These are phyloP conservation scores for Aspergillus sp. DNA, from an alignment of 2,329 filamentous ascomycete species.

Conservation along the genomic window DNA sequence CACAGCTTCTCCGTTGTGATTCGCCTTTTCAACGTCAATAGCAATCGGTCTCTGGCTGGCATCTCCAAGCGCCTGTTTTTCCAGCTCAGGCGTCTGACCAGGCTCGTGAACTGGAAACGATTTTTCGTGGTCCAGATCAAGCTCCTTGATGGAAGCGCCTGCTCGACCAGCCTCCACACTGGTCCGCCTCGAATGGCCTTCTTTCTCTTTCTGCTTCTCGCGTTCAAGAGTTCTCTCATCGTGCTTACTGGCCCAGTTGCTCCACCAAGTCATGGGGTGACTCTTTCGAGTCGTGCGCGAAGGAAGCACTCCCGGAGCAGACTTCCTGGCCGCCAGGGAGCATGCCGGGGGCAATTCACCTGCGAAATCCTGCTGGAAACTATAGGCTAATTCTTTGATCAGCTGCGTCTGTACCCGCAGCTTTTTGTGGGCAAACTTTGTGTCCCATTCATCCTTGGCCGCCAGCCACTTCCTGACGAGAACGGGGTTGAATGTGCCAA, in stretches of 20 bases:
- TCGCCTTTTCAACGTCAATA: slow-evolving; percentile 1
- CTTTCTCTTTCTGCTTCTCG: slow-evolving; percentile 25
- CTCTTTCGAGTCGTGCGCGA: slow-evolving; percentile 51
- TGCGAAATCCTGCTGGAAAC: slow-evolving; percentile 65
- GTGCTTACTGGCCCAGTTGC: slow-evolving; percentile 82
- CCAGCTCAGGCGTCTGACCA: neutral
- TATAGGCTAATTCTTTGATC: slow-evolving; percentile 67
- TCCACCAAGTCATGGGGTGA: slow-evolving; percentile 79
- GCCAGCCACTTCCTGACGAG: slow-evolving; percentile 82
- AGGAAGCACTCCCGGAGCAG: slow-evolving; percentile 29
- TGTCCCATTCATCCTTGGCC: slow-evolving; percentile 70
- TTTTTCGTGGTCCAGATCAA: neutral
- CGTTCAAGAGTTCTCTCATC: slow-evolving; percentile 67
- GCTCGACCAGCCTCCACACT: slow-evolving; percentile 28
- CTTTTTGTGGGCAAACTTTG: slow-evolving; percentile 66
- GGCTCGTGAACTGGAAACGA: slow-evolving; percentile 1
- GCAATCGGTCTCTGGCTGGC: neutral
- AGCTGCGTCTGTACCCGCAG: slow-evolving; percentile 70
- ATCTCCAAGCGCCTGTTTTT: neutral
- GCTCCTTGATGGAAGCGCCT: slow-evolving; percentile 19
- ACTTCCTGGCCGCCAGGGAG: slow-evolving; percentile 70
- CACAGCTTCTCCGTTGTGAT: neutral
- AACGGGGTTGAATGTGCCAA: slow-evolving; percentile 76
- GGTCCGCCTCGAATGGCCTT: slow-evolving; percentile 19
- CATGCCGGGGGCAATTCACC: slow-evolving; percentile 80